Conservation (phyloP, 2,329 filamentous ascomycete genomes). For the Ophiostoma australiae region DNA sequence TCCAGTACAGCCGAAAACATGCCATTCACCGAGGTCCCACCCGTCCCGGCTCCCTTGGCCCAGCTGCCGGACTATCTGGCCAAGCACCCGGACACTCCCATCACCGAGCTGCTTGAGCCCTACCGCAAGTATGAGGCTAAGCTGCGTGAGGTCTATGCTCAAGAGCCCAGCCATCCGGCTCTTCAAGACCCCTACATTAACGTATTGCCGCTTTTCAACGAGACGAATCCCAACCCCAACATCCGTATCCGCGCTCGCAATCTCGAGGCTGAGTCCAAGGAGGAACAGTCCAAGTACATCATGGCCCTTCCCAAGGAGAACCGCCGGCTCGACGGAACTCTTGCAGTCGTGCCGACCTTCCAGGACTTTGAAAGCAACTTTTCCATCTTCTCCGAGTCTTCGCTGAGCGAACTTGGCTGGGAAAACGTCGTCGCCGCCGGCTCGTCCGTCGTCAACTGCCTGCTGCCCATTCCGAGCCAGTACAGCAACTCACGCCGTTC, state of each 20-base stretch:
- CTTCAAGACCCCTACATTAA: slow-evolving; percentile 42
- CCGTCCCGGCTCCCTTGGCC: slow-evolving; percentile 44
- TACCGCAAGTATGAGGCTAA: slow-evolving; percentile 64
- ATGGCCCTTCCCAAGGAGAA: slow-evolving; percentile 60
- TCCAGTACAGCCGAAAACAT: neutral
- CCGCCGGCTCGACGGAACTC: slow-evolving; percentile 57
- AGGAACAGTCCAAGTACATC: slow-evolving; percentile 61
- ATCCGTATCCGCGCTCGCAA: slow-evolving; percentile 61
- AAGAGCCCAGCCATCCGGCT: slow-evolving; percentile 55
- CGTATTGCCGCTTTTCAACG: slow-evolving; percentile 60
- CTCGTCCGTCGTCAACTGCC: slow-evolving; percentile 72
- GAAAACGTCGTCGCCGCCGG: slow-evolving; percentile 76
- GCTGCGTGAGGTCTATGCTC: slow-evolving; percentile 63
- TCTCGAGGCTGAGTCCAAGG: slow-evolving; percentile 51
- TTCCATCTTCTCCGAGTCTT: slow-evolving; percentile 73
- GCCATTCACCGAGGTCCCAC: slow-evolving; percentile 30
- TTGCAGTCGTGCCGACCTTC: slow-evolving; percentile 62
- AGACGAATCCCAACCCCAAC: slow-evolving; percentile 50
- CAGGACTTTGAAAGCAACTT: slow-evolving; percentile 66
- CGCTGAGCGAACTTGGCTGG: slow-evolving; percentile 73
- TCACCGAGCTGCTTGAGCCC: slow-evolving; percentile 57
- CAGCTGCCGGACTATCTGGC: slow-evolving; percentile 51
- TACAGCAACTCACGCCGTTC: slow-evolving; percentile 59
- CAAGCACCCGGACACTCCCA: slow-evolving; percentile 47
- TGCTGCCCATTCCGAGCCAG: slow-evolving; percentile 63